phyloP scores from a whole-genome alignment of 2,329 filamentous ascomycete species.

The Diplodia seriata region DNA sequence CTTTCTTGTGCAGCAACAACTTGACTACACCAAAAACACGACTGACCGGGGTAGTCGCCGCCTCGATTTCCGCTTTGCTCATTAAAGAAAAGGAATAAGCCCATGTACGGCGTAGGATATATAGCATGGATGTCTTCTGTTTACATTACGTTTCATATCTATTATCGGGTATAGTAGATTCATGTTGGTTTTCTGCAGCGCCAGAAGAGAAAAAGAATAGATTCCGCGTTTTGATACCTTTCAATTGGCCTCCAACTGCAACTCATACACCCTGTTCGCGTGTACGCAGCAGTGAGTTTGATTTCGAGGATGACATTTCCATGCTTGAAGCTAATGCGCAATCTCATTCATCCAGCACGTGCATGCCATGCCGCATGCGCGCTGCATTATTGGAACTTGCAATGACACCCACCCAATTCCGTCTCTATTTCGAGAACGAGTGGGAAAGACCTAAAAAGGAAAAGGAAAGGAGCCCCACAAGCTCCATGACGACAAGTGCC shows the following conservation, averaged over 20 bases:
- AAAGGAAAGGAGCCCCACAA: not conserved
- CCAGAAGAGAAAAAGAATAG: not conserved
- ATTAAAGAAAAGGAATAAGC: conserved; percentile 32
- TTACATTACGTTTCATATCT: not conserved
- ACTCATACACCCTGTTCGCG: no score
- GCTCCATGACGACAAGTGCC: not conserved
- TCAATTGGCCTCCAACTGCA: not conserved
- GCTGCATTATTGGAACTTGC: no score
- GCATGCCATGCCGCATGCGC: no score
- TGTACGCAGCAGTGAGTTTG: no score
- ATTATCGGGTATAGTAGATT: not conserved
- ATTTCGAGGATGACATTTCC: no score
- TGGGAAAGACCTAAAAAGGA: not conserved
- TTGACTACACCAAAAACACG: conserved; percentile 41
- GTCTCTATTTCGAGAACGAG: not conserved
- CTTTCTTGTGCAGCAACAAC: conserved; percentile 37
- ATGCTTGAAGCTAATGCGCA: no score
- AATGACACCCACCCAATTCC: not conserved
- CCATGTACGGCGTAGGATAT: not conserved
- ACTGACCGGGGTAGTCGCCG: conserved; percentile 44
- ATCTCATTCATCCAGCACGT: no score
- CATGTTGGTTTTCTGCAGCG: not conserved
- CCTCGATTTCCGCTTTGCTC: conserved; percentile 43
- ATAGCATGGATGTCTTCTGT: not conserved
- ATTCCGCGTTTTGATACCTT: not conserved